phyloP scores from a whole-genome alignment of 2,329 filamentous ascomycete species.

The Botryotinia calthae region DNA sequence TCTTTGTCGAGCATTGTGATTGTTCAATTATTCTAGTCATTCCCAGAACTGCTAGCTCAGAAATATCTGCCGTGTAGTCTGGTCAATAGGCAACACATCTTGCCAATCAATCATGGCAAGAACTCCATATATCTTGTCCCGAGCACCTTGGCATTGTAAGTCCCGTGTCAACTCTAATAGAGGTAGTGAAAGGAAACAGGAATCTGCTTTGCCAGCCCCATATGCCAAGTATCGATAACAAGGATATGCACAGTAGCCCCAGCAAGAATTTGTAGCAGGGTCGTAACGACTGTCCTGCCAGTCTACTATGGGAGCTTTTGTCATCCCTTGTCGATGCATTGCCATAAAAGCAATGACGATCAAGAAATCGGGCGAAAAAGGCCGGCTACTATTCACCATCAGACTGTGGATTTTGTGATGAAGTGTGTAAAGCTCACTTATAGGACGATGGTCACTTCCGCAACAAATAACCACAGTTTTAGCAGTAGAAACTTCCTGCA shows the following conservation, averaged over 20 bases:
- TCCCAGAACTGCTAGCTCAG: not conserved
- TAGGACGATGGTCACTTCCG: not conserved
- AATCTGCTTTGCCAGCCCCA: not conserved
- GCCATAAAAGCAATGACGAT: not conserved
- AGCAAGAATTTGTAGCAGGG: not conserved
- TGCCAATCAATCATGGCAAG: not conserved
- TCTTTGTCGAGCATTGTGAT: not conserved
- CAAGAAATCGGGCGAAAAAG: not conserved
- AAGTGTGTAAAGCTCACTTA: not conserved
- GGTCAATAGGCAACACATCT: not conserved
- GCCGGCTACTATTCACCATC: too few species aligned
- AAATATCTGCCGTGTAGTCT: not conserved
- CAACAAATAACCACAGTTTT: not conserved
- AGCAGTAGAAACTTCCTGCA: not conserved
- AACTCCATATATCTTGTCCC: not conserved
- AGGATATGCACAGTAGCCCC: not conserved
- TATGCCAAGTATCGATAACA: not conserved
- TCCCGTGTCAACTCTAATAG: not conserved
- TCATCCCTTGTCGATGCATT: too few species aligned
- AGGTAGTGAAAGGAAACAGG: not conserved
- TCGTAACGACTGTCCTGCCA: not conserved
- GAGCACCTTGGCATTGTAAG: not conserved
- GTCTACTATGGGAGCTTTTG: not conserved
- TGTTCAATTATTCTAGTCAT: not conserved
- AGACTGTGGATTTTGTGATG: not conserved